Evolutionary conservation across 768 basidiomycete species (phyloP).

Genomic region (Butyriboletus loyo): DNA sequence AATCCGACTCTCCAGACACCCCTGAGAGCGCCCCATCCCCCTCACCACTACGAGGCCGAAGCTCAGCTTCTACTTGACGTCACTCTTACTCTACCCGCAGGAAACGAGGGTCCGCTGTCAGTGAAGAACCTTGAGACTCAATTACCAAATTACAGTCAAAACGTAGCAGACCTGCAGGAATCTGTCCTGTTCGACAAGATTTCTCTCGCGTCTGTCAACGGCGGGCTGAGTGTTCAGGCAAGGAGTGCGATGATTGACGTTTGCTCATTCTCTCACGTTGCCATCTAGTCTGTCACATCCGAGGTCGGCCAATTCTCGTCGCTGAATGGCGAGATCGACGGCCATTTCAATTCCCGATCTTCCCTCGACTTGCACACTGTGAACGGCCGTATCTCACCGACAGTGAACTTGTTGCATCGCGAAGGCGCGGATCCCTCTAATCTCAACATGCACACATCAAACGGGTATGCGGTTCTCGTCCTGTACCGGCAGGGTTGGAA

Average conservation of each 20-base stretch:
- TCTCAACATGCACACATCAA: constrained; percentile 37
- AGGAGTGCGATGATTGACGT: neutral
- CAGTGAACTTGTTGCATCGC: constrained; percentile 36
- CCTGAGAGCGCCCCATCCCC: neutral
- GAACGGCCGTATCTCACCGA: constrained; percentile 40
- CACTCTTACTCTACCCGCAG: constrained; percentile 37
- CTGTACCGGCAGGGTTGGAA: neutral
- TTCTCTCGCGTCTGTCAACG: constrained; percentile 36
- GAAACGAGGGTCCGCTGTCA: constrained; percentile 18
- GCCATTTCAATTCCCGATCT: constrained; percentile 37
- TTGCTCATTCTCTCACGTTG: constrained; percentile 1
- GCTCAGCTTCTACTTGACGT: constrained; percentile 35
- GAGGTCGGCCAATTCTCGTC: constrained; percentile 31
- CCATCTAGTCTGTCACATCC: constrained; percentile 32
- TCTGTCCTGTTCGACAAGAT: constrained; percentile 38
- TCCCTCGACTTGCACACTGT: constrained; percentile 35
- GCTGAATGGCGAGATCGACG: constrained; percentile 45
- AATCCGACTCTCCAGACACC: constrained; percentile 32
- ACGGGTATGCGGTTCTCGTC: constrained; percentile 36
- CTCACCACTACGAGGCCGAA: neutral
- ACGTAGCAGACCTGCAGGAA: constrained; percentile 33
- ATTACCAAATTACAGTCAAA: constrained; percentile 39
- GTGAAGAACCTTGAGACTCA: constrained; percentile 45
- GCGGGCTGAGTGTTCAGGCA: constrained; percentile 35
- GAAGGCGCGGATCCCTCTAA: constrained; percentile 22